phyloP scores from a whole-genome alignment of 306 rosid species.

The Aeschynomene evenia region DNA sequence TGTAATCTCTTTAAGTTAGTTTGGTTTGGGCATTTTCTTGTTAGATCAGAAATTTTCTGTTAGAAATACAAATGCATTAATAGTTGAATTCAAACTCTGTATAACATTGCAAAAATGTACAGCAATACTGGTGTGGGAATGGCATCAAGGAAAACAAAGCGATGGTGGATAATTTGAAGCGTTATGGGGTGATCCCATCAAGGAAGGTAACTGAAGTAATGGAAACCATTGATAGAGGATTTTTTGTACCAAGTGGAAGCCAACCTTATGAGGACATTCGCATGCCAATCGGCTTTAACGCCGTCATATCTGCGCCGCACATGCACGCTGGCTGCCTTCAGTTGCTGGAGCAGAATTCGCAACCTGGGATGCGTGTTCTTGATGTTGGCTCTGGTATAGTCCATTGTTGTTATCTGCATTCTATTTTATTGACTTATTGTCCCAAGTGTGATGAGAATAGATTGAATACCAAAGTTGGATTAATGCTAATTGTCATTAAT shows the following conservation, averaged over 20 bases:
- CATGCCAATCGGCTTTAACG: slow-evolving; percentile 81
- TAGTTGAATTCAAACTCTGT: not conserved
- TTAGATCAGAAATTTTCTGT: not conserved
- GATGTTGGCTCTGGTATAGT: slow-evolving; percentile 89
- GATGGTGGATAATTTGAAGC: slow-evolving; percentile 77
- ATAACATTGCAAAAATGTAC: slow-evolving; percentile 19
- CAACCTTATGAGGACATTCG: slow-evolving; percentile 81
- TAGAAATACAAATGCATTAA: too few species aligned
- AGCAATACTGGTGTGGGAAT: slow-evolving; percentile 74
- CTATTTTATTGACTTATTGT: too few species aligned
- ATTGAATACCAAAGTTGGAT: not conserved
- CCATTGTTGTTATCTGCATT: too few species aligned
- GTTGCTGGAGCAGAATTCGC: slow-evolving; percentile 75
- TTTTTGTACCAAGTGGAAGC: slow-evolving; percentile 66
- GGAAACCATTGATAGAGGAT: slow-evolving; percentile 77
- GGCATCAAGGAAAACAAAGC: slow-evolving; percentile 59
- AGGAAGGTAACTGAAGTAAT: slow-evolving; percentile 66
- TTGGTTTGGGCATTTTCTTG: slow-evolving; percentile 13
- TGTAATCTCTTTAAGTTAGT: not conserved
- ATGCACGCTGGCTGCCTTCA: slow-evolving; percentile 97
- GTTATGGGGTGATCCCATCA: slow-evolving; percentile 65
- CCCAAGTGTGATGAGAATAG: not conserved
- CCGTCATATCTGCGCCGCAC: slow-evolving; percentile 96
- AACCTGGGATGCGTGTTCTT: slow-evolving; percentile 86
- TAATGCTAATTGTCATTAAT: not conserved